A percentile compares a stretch with the other conserved stretches of the same genome.
phyloP scores from a whole-genome alignment of 2,329 filamentous ascomycete species.

The Podosphaera fusca region DNA sequence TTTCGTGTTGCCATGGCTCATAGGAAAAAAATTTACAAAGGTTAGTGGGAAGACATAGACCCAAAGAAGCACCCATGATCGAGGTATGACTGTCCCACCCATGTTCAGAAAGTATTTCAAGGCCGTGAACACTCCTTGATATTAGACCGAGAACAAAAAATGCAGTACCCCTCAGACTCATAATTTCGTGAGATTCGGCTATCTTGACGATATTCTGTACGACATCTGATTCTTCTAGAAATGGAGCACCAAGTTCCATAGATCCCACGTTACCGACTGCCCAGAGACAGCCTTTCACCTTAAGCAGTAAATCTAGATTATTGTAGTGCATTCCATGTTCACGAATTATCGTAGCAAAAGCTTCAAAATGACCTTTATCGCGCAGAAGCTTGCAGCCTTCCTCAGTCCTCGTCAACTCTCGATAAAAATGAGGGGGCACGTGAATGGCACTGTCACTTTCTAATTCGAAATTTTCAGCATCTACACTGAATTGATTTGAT shows the following conservation, averaged over 20 bases:
- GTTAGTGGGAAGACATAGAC: conserved; percentile 65
- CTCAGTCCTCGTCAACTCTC: conserved; percentile 74
- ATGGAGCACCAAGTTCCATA: conserved; percentile 90
- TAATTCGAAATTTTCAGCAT: conserved; percentile 20
- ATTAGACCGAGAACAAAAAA: conserved; percentile 91
- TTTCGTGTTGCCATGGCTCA: conserved; percentile 27
- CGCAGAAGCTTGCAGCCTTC: conserved; percentile 79
- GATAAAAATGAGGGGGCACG: conserved; percentile 94
- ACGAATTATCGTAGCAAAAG: conserved; percentile 72
- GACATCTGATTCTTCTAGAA: conserved; percentile 74
- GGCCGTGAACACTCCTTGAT: conserved; percentile 71
- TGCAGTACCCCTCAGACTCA: conserved; percentile 83
- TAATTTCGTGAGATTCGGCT: conserved; percentile 66
- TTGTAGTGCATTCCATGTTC: conserved; percentile 70
- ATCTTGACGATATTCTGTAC: conserved; percentile 73
- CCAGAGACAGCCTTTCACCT: conserved; percentile 94
- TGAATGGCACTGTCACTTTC: conserved; percentile 22
- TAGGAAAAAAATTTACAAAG: conserved; percentile 60
- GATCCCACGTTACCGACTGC: conserved; percentile 94
- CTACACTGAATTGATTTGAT: conserved; percentile 15
- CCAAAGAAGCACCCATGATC: conserved; percentile 57
- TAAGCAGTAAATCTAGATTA: conserved; percentile 65
- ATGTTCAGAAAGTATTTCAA: conserved; percentile 71
- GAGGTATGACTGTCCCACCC: conserved; percentile 89
- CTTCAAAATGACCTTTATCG: conserved; percentile 88